These are phyloP conservation scores for Diaporthe humulicola DNA, from an alignment of 2,329 filamentous ascomycete species.

Conservation along the genomic window DNA sequence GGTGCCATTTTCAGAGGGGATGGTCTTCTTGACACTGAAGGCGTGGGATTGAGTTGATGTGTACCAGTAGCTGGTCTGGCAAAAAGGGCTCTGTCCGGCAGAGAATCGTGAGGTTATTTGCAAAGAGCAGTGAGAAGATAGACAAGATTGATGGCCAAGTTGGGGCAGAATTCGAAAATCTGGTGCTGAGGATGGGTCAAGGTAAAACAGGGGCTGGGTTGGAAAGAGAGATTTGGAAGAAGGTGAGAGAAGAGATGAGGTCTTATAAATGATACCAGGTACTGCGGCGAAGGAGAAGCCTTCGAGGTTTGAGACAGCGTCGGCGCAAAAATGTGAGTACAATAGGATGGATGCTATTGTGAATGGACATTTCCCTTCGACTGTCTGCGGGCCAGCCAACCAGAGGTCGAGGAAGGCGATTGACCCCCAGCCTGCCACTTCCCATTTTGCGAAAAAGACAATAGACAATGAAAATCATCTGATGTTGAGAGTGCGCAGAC, in stretches of 20 bases:
- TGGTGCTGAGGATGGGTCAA: neutral
- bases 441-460: neutral
- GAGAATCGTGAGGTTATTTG: neutral
- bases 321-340: neutral
- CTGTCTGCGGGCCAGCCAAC: slow-evolving; percentile 3
- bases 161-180: slow-evolving; percentile 1
- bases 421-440: neutral
- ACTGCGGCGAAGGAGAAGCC: neutral
- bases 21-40: neutral
- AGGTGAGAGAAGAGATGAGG: neutral
- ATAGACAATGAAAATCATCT: neutral
- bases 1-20: slow-evolving; percentile 11
- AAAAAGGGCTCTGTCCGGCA: slow-evolving; percentile 27
- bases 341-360: slow-evolving; percentile 21
- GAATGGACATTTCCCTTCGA: neutral
- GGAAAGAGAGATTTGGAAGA: neutral
- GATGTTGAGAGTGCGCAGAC: neutral
- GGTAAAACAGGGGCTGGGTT: neutral
- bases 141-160: neutral
- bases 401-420: neutral
- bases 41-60: neutral
- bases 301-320: neutral
- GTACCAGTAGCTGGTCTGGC: neutral
- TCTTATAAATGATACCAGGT: neutral
- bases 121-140: slow-evolving; percentile 15